phyloP scores from a whole-genome alignment of 2,329 filamentous ascomycete genomes.

The Colletotrichum orbiculare region DNA sequence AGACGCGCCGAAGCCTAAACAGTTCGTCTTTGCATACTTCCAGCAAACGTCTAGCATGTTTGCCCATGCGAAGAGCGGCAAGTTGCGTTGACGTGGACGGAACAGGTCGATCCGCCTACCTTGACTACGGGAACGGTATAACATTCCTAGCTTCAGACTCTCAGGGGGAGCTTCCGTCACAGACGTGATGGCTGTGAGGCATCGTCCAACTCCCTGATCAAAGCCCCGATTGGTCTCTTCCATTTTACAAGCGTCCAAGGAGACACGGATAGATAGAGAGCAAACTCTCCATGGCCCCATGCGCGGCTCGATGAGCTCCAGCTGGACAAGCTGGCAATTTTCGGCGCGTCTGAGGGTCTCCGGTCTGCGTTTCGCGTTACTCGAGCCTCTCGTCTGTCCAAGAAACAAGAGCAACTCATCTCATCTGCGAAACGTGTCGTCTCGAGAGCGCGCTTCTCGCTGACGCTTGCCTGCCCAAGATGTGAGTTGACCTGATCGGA shows the following conservation, averaged over 20 bases:
- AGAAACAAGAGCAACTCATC: no score
- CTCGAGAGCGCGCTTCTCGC: no score
- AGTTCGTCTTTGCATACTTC: neutral
- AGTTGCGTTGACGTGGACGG: neutral
- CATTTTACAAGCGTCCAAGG: neutral
- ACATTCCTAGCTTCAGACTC: neutral
- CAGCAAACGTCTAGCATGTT: neutral
- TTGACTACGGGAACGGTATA: neutral
- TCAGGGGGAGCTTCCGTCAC: slow-evolving; percentile 3
- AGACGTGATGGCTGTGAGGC: slow-evolving; percentile 1
- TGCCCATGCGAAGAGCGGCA: neutral
- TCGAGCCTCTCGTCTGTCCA: no score
- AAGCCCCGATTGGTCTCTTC: neutral
- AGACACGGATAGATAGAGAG: neutral
- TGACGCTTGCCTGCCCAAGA: no score
- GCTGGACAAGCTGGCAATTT: no score
- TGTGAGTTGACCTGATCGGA: no score
- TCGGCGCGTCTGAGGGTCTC: no score
- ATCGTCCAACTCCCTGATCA: neutral
- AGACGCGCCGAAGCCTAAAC: neutral
- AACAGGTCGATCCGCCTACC: neutral
- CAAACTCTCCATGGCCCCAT: neutral
- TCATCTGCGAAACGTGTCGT: no score
- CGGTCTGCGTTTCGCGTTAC: no score
- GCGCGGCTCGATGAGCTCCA: neutral